Conservation (phyloP, 305 asterid species). For the Rubia balearica region DNA sequence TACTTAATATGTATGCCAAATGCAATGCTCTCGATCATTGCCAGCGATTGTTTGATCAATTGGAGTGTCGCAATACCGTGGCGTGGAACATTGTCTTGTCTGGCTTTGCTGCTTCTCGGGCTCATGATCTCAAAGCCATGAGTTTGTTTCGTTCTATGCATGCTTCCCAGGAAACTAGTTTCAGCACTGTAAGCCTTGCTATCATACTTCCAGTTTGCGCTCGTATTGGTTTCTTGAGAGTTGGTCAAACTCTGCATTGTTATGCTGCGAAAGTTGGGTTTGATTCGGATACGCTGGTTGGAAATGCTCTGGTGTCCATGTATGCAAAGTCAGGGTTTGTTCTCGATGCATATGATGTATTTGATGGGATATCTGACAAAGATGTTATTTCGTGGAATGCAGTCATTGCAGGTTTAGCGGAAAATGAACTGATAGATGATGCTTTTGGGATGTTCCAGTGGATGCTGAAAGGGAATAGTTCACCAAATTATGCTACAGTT, state of each 20-base stretch:
- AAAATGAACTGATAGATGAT: constrained; percentile 43
- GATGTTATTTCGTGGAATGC: constrained; percentile 91
- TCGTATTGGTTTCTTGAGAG: constrained; percentile 30
- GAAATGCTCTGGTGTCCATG: constrained; percentile 68
- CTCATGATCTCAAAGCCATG: constrained; percentile 44
- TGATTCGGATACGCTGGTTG: constrained; percentile 30
- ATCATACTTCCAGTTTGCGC: constrained; percentile 65
- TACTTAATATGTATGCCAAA: constrained; percentile 89
- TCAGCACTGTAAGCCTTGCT: constrained; percentile 61
- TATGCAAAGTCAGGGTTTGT: constrained; percentile 63
- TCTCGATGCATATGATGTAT: constrained; percentile 52
- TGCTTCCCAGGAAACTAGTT: constrained; percentile 33
- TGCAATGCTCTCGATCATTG: constrained; percentile 60
- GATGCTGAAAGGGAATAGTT: constrained; percentile 41
- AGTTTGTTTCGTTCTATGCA: constrained; percentile 42
- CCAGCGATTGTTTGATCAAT: constrained; percentile 44
- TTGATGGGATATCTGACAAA: constrained; percentile 51
- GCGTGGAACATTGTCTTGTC: constrained; percentile 77
- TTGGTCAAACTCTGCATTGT: constrained; percentile 29
- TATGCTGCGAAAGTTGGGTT: constrained; percentile 33
- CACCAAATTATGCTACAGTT: constrained; percentile 75
- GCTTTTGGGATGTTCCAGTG: constrained; percentile 46
- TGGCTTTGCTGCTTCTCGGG: constrained; percentile 51
- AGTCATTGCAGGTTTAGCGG: constrained; percentile 63
- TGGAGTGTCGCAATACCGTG: constrained; percentile 42